phyloP scores from a whole-genome alignment of 1,284 basidiomycete genomes.

The Inonotus hispidus region DNA sequence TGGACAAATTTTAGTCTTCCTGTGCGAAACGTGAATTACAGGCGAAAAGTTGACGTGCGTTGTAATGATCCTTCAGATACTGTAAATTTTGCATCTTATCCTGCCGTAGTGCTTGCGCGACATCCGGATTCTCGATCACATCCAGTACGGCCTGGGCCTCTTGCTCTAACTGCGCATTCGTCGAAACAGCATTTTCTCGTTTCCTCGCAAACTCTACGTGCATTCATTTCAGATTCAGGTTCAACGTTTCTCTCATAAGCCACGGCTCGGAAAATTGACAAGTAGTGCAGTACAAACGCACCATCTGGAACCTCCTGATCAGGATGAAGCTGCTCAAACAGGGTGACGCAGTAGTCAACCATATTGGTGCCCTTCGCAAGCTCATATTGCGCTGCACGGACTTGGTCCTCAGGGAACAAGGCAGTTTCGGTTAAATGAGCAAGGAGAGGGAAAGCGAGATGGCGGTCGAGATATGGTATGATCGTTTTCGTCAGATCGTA shows the following conservation, averaged over 20 bases:
- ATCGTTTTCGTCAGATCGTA: slow-evolving; percentile 89
- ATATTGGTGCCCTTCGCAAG: slow-evolving; percentile 96
- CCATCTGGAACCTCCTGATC: slow-evolving; percentile 64
- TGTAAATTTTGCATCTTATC: slow-evolving; percentile 97
- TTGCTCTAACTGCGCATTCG: slow-evolving; percentile 78
- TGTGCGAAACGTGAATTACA: slow-evolving; percentile 15
- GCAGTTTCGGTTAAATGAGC: slow-evolving; percentile 76
- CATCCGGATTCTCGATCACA: slow-evolving; percentile 96
- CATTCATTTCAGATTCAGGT: not conserved
- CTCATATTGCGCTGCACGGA: slow-evolving; percentile 90
- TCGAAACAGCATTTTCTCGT: slow-evolving; percentile 76
- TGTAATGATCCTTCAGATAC: slow-evolving; percentile 91
- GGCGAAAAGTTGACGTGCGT: slow-evolving; percentile 45
- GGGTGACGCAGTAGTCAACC: slow-evolving; percentile 82
- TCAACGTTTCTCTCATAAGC: not conserved
- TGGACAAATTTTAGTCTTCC: not conserved
- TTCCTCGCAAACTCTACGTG: slow-evolving; percentile 73
- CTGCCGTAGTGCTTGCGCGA: slow-evolving; percentile 84
- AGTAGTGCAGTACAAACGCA: slow-evolving; percentile 30
- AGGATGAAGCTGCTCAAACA: slow-evolving; percentile 76
- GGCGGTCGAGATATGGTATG: slow-evolving; percentile 91
- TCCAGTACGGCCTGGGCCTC: slow-evolving; percentile 91
- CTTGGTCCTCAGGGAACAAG: slow-evolving; percentile 70
- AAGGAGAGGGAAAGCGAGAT: slow-evolving; percentile 89
- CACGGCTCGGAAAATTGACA: not conserved